These are phyloP conservation scores for Pseudogymnoascus verrucosus DNA, from an alignment of 2,329 filamentous ascomycete species.

Conservation along the genomic window DNA sequence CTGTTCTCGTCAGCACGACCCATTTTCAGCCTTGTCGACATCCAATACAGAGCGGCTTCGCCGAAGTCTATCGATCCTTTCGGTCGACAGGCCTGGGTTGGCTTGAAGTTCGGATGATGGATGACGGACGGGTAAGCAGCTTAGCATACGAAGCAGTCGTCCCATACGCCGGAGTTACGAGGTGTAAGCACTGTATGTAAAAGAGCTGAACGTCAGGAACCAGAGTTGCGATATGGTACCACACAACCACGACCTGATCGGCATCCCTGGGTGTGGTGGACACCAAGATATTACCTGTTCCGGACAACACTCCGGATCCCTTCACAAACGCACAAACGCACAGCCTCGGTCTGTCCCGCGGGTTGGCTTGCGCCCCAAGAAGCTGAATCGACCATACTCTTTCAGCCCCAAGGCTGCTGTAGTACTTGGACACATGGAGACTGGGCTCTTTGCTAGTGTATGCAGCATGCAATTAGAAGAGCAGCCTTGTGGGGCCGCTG, in stretches of 20 bases:
- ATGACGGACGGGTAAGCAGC: background rate
- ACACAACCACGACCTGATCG: background rate
- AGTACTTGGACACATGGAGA: background rate
- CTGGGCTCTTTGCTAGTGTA: background rate
- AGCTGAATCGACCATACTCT: background rate
- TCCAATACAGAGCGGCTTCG: background rate
- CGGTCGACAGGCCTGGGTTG: background rate
- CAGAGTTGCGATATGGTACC: background rate
- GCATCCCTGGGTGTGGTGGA: background rate
- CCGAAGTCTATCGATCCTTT: constrained; percentile 5
- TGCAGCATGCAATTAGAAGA: background rate
- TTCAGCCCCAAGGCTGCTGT: background rate
- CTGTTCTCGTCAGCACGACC: background rate
- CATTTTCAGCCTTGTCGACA: background rate
- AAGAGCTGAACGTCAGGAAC: background rate
- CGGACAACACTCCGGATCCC: background rate
- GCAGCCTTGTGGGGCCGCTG: constrained; percentile 1
- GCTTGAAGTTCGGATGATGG: background rate
- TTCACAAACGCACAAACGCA: background rate
- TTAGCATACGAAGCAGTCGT: background rate
- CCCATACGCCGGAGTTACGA: background rate
- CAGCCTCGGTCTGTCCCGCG: background rate
- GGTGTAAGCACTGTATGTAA: too few relatives aligned
- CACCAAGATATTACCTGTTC: background rate
- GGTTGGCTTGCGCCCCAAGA: background rate